A percentile compares a stretch with the other conserved stretches of the same genome.
Evolutionary conservation across 2,329 filamentous ascomycete species (phyloP).

Genomic region (Nothopassalora personata): DNA sequence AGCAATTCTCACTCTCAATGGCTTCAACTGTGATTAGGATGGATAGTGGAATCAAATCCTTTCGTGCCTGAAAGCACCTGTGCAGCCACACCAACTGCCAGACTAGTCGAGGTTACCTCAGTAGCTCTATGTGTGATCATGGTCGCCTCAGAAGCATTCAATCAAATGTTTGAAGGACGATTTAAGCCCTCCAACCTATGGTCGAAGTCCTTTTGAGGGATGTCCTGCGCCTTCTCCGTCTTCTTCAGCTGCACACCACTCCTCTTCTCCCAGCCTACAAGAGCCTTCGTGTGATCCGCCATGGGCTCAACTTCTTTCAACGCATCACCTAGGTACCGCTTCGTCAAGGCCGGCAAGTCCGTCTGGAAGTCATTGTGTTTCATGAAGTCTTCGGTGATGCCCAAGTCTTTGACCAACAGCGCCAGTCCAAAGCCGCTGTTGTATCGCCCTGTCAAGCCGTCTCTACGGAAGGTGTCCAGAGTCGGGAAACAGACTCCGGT

Average conservation of each 20-base stretch:
- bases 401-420: conserved; percentile 34
- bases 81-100: no score
- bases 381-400: conserved; percentile 35
- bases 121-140: no score
- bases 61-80: no score
- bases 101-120: no score
- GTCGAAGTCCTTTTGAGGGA: conserved; percentile 24
- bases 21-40: no score
- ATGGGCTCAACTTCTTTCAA: conserved; percentile 28
- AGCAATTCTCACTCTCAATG: no score
- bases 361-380: conserved; percentile 30
- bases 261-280: conserved; percentile 35
- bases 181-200: conserved; percentile 27
- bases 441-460: conserved; percentile 27
- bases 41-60: no score
- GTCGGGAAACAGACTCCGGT: conserved; percentile 39
- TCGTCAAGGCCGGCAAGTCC: conserved; percentile 28
- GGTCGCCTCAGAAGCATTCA: not conserved
- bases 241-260: conserved; percentile 31
- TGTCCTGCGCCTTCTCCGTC: conserved; percentile 25
- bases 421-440: conserved; percentile 34
- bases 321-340: conserved; percentile 32
- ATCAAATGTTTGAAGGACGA: conserved; percentile 11
- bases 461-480: conserved; percentile 24
- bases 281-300: conserved; percentile 33